Conservation (phyloP, 108 stramenopile species). For the Aurantiochytrium sp. region DNA sequence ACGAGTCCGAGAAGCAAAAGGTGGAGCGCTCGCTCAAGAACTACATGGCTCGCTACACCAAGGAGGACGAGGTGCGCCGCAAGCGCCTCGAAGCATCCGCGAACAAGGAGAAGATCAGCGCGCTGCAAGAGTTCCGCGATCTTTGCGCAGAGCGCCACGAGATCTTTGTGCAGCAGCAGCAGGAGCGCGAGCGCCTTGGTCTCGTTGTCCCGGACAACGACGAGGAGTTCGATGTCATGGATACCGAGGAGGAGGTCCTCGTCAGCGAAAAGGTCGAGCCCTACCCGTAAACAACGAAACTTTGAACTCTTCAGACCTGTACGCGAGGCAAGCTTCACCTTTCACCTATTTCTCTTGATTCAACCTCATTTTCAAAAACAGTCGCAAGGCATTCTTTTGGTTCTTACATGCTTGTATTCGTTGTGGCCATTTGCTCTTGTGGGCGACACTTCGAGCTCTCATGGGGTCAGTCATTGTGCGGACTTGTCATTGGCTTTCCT, state of each 20-base stretch:
- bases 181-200: conserved; percentile 1
- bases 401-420: too few relatives aligned
- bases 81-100: conserved; percentile 12
- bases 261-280: not conserved
- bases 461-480: too few relatives aligned
- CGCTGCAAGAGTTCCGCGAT: not conserved
- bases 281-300: not conserved
- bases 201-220: not conserved
- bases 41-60: conserved; percentile 6
- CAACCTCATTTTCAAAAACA: not conserved
- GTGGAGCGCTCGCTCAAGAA: conserved; percentile 2
- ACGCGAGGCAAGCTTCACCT: not conserved
- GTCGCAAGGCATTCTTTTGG: not conserved
- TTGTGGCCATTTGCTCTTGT: too few relatives aligned
- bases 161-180: not conserved
- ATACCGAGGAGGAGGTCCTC: not conserved
- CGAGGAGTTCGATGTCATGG: not conserved
- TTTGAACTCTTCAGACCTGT: not conserved
- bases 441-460: too few relatives aligned
- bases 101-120: not conserved
- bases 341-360: not conserved
- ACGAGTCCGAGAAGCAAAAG: not conserved
- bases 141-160: not conserved
- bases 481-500: too few relatives aligned
- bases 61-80: not conserved